Base-by-base conservation (phyloP, 1,139 yeast species). In the Saccharomycopsis hybrid region DNA sequence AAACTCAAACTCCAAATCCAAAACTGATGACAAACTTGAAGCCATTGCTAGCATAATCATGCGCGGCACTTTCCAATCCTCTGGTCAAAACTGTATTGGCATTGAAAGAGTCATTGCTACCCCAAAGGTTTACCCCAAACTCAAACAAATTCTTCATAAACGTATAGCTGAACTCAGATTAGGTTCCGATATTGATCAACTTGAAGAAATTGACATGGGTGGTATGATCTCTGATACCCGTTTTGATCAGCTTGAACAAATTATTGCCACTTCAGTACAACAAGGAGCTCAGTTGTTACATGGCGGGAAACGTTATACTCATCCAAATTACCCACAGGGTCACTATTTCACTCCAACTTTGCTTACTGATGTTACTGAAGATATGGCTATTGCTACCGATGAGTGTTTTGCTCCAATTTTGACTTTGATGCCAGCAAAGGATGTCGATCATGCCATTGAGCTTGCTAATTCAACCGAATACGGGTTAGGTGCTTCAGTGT, bases 31-130 rank as follows among this genome's bases (percentile, higher is more conserved):
- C n/a, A n/a, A n/a, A n/a, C 57, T 80, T 40, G 65, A 73, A 4
- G 77, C 80, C 0, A 72, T 92, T 41, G 80, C 96, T 0, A 86
- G 96, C 4, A 82, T 88, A 32, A 75, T 92, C 40, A 76, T 92
- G 82, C 76, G 98, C 63, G 98, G 97, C 30, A 84, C 96, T 0
- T 92, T 89, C 71, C 98, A 92, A 67, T 85, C 96, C 52, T 87
- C 96, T 0, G 98, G 98, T 7, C 98, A 92, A 65, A 92, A 92
- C 64, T 92, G 98, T 69, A 92, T 92, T 62, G 97, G 98, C 43
- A 85, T 92, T 51, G 98, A 92, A 39, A 74, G 98, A 56, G 95
- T 92, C 2, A 83, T 92, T 55, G 88, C 89, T 44, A 71, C 82
- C 50, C 85, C 82, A 2, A 70, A 72, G 45, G 77, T 80, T 36